phyloP scores from a whole-genome alignment of 495 filamentous ascomycete genomes.

The Penicillium verhagenii region DNA sequence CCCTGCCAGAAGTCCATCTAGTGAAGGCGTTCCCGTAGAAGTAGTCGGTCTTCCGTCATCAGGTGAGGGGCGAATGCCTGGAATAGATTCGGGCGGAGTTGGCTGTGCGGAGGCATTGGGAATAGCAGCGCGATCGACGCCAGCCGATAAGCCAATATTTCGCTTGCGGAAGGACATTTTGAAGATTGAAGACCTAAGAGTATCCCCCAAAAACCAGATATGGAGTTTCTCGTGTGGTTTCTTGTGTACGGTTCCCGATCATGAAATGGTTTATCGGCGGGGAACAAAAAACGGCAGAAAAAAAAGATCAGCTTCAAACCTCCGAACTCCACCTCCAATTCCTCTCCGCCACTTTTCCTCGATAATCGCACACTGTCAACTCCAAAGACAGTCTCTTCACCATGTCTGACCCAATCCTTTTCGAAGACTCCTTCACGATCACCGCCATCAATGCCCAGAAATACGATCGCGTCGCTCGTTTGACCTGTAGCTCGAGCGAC shows the following conservation, averaged over 20 bases:
- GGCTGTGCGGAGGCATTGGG: conserved; percentile 32
- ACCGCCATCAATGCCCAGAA: conserved; percentile 73
- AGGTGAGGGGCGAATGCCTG: conserved; percentile 83
- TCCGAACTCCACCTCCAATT: conserved; percentile 21
- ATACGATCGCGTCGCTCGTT: conserved; percentile 91
- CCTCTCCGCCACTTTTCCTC: conserved; percentile 9
- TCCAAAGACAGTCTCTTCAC: conserved; percentile 12
- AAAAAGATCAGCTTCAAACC: conserved; percentile 32
- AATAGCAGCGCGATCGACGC: conserved; percentile 31
- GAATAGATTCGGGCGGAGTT: conserved; percentile 41
- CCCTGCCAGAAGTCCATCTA: conserved; percentile 82
- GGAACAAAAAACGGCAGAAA: conserved; percentile 30
- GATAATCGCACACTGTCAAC: background rate
- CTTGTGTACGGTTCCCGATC: conserved; percentile 9
- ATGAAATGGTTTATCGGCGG: conserved; percentile 22
- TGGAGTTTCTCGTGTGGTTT: conserved; percentile 5
- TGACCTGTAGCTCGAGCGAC: conserved; percentile 69
- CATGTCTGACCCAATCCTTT: conserved; percentile 80
- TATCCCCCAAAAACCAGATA: background rate
- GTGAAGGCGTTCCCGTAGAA: conserved; percentile 81
- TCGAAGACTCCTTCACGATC: conserved; percentile 88
- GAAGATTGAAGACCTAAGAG: background rate
- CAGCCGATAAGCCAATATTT: conserved; percentile 65
- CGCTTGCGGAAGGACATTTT: conserved; percentile 88
- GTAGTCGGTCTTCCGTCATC: conserved; percentile 85